These are phyloP conservation scores for Papiliotrema flavescens DNA, from an alignment of 1,284 basidiomycete genomes.

Conservation along the genomic window DNA sequence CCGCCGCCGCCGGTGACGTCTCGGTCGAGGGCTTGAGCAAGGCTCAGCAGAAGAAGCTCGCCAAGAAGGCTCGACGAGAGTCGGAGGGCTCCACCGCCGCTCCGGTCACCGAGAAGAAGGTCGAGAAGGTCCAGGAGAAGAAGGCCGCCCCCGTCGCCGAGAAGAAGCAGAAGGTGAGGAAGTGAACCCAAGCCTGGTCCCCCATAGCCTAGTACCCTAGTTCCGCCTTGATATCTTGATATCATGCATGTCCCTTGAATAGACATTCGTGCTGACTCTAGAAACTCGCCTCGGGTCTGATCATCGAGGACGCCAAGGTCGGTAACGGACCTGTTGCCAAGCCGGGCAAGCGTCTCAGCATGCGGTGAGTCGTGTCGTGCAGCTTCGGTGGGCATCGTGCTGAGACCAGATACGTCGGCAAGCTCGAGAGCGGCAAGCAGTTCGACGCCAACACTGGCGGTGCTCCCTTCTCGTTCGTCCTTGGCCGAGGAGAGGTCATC, in stretches of 20 bases:
- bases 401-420: conserved; percentile 51
- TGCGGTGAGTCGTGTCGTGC: conserved; percentile 58
- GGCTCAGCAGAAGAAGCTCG: conserved; percentile 48
- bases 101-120: conserved; percentile 41
- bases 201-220: background rate
- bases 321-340: conserved; percentile 82
- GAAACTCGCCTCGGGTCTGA: conserved; percentile 67
- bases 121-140: conserved; percentile 10
- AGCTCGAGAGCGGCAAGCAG: conserved; percentile 75
- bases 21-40: conserved; percentile 37
- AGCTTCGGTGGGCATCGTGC: background rate
- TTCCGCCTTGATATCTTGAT: background rate
- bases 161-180: conserved; percentile 47
- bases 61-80: conserved; percentile 45
- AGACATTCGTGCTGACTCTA: conserved; percentile 16
- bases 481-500: conserved; percentile 88
- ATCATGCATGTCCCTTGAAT: background rate
- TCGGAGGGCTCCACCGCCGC: conserved; percentile 53
- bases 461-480: conserved; percentile 81
- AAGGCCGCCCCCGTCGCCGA: conserved; percentile 39
- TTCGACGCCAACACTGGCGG: conserved; percentile 90
- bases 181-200: conserved; percentile 14
- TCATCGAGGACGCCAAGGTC: conserved; percentile 70
- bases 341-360: conserved; percentile 73
- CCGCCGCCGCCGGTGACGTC: too few relatives aligned